Evolutionary conservation across 306 rosid genomes (phyloP).

Genomic region (Prosopis cineraria): DNA sequence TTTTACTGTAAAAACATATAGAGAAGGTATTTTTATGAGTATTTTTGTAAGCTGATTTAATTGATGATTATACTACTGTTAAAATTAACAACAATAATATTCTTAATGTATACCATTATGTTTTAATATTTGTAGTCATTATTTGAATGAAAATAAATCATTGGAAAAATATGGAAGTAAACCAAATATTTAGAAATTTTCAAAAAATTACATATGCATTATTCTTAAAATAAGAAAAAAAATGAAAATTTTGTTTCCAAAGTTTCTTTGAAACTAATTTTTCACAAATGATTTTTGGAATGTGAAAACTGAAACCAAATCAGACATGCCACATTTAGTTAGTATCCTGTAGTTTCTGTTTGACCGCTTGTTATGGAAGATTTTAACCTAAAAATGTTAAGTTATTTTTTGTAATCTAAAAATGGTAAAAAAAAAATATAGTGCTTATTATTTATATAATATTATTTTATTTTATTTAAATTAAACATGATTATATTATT

Average conservation of each 20-base stretch:
- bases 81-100: background rate
- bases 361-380: background rate
- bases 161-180: background rate
- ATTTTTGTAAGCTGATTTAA: background rate
- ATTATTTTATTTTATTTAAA: background rate
- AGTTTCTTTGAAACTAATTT: background rate
- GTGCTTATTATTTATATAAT: background rate
- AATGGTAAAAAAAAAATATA: background rate
- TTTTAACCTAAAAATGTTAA: background rate
- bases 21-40: background rate
- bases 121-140: background rate
- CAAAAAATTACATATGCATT: background rate
- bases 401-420: background rate
- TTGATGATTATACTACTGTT: background rate
- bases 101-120: background rate
- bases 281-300: background rate
- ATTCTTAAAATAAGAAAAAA: background rate
- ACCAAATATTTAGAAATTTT: background rate
- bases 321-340: background rate
- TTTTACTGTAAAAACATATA: no score
- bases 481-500: background rate
- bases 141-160: background rate
- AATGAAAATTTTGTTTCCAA: background rate
- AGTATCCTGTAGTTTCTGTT: background rate
- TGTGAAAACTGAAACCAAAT: background rate